Conservation (phyloP, 1,284 basidiomycete species). For the Fomes fomentarius region DNA sequence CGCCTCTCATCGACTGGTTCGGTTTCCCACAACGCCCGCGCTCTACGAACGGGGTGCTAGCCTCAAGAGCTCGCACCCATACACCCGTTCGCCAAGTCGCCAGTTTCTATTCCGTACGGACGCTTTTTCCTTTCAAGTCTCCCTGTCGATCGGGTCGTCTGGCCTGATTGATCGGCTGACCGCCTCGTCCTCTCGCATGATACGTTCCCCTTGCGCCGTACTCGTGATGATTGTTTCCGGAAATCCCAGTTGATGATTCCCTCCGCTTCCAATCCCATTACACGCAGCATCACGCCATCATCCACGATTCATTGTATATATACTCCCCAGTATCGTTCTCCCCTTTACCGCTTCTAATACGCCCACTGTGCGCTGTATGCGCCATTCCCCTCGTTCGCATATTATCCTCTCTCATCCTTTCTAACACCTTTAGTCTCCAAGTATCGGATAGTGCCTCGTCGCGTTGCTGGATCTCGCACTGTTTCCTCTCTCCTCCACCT, state of each 20-base stretch:
- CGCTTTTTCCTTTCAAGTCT: slow-evolving; percentile 64
- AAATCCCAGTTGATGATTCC: slow-evolving; percentile 12
- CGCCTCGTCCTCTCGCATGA: slow-evolving; percentile 33
- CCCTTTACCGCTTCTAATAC: slow-evolving; percentile 12
- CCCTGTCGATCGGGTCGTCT: slow-evolving; percentile 29
- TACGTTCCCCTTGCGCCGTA: slow-evolving; percentile 35
- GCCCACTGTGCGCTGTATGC: slow-evolving; percentile 14
- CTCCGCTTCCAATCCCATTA: slow-evolving; percentile 14
- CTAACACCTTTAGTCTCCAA: too few relatives aligned
- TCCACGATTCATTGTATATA: slow-evolving; percentile 24
- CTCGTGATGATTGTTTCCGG: slow-evolving; percentile 26
- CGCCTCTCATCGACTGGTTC: slow-evolving; percentile 21
- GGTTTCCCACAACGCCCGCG: slow-evolving; percentile 16
- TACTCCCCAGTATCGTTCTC: slow-evolving; percentile 2
- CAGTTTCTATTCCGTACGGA: slow-evolving; percentile 54
- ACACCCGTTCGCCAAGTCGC: slow-evolving; percentile 13
- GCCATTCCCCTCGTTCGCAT: slow-evolving; percentile 16
- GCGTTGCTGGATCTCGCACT: slow-evolving; percentile 25
- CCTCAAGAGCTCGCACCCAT: slow-evolving; percentile 20
- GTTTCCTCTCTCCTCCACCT: slow-evolving; percentile 68
- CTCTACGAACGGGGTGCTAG: slow-evolving; percentile 14
- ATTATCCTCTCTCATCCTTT: slow-evolving; percentile 30
- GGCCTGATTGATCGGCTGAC: slow-evolving; percentile 23
- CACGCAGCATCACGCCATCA: slow-evolving; percentile 23
- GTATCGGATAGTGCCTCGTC: slow-evolving; percentile 29